Evolutionary conservation across 495 filamentous ascomycete species (phyloP).

Genomic region (Hyaloscypha variabilis): DNA sequence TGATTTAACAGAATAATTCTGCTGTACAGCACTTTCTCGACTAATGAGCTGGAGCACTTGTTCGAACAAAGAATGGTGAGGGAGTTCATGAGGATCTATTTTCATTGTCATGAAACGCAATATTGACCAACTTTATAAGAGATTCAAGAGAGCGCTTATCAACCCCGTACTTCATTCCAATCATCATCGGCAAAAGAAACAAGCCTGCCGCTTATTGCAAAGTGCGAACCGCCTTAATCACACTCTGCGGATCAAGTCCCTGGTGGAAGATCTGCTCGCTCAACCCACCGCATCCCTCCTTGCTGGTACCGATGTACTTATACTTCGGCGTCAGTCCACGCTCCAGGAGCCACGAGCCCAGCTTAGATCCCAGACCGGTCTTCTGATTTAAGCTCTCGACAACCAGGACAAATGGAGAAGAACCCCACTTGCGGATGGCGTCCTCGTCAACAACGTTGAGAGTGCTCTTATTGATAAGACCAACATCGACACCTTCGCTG

Average conservation of each 20-base stretch:
- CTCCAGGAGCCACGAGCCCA: constrained; percentile 24
- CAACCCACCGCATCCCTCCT: constrained; percentile 29
- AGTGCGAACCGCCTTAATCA: constrained; percentile 22
- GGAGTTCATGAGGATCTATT: no score
- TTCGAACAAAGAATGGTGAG: no score
- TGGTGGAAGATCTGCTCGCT: constrained; percentile 29
- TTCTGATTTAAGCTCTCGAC: constrained; percentile 27
- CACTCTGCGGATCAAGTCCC: constrained; percentile 24
- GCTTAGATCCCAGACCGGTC: constrained; percentile 23
- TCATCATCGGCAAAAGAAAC: background rate
- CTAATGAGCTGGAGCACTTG: no score
- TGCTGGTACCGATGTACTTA: constrained; percentile 25
- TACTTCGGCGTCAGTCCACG: constrained; percentile 26
- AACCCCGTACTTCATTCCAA: background rate
- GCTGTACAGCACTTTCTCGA: no score
- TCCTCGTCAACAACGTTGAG: constrained; percentile 27
- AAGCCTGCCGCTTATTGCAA: constrained; percentile 15
- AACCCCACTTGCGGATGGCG: constrained; percentile 19
- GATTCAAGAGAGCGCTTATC: no score
- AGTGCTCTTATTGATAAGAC: constrained; percentile 25
- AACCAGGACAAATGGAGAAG: constrained; percentile 23
- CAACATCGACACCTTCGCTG: constrained; percentile 27
- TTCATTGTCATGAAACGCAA: no score
- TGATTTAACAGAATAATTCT: no score
- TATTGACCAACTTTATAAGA: no score